These are phyloP conservation scores for Paspalum notatum DNA, from an alignment of 176 grass and related monocot genomes.

Conservation along the genomic window DNA sequence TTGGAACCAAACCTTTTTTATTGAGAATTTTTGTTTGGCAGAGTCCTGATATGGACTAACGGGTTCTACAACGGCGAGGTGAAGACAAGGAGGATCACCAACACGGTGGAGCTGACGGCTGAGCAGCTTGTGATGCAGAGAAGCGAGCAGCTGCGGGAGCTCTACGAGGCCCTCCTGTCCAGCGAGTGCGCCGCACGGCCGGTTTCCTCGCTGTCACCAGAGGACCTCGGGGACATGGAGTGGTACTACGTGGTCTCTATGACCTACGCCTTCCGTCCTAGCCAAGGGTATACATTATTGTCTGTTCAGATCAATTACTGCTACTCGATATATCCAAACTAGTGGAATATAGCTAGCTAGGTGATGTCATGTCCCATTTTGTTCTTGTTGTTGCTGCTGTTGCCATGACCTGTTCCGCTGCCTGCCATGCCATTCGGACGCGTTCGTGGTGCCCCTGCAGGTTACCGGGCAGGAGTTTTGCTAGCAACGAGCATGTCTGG, in stretches of 20 bases:
- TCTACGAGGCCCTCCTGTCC: conserved; percentile 70
- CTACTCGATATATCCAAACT: no score
- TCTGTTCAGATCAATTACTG: no score
- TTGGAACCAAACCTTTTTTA: no score
- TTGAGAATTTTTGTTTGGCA: no score
- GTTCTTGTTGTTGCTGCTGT: no score
- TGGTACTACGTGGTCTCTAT: conserved; percentile 97
- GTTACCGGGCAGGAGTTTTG: conserved; percentile 72
- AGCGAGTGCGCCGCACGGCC: conserved; percentile 68
- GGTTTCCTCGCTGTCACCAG: conserved; percentile 62
- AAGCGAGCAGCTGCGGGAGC: conserved; percentile 77
- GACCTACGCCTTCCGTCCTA: conserved; percentile 74
- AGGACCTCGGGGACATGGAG: conserved; percentile 74
- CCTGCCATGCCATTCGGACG: no score
- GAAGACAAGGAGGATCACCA: conserved; percentile 81
- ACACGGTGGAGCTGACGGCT: conserved; percentile 53
- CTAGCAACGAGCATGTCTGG: conserved; percentile 59
- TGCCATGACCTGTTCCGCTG: no score
- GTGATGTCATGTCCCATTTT: no score
- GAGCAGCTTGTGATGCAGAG: conserved; percentile 72
- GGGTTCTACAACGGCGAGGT: conserved; percentile 97
- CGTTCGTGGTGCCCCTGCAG: no score
- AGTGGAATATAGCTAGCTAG: no score
- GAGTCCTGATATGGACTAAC: conserved; percentile 65
- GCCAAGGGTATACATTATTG: conserved; percentile 59